phyloP scores from a whole-genome alignment of 2,329 filamentous ascomycete species.

The Penicillium sp. region DNA sequence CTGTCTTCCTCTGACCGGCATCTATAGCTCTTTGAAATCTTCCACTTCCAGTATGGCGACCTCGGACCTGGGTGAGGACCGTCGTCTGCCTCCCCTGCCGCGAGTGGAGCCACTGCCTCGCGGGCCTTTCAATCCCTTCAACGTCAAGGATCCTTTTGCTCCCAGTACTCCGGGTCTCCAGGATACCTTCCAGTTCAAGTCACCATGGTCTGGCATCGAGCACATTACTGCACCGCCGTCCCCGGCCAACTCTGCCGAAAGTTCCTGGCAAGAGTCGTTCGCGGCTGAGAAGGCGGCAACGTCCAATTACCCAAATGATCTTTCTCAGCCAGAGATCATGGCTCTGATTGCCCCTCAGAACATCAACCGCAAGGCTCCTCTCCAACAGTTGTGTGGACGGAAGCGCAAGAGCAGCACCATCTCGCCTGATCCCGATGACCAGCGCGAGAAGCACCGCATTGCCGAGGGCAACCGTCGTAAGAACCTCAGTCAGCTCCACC shows the following conservation, averaged over 20 bases:
- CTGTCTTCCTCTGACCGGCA: slow-evolving; percentile 3
- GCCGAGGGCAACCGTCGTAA: slow-evolving; percentile 39
- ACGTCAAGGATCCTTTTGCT: slow-evolving; percentile 24
- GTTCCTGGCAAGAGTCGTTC: slow-evolving; percentile 34
- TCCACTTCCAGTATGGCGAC: slow-evolving; percentile 14
- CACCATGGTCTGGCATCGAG: slow-evolving; percentile 28
- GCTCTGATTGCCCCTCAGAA: slow-evolving; percentile 33
- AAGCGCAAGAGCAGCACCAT: slow-evolving; percentile 36
- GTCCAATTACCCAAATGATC: slow-evolving; percentile 32
- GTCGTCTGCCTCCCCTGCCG: slow-evolving; percentile 36
- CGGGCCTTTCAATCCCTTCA: slow-evolving; percentile 37
- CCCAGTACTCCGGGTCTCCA: slow-evolving; percentile 33
- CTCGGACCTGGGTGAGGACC: slow-evolving; percentile 31
- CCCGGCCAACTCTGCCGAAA: slow-evolving; percentile 35
- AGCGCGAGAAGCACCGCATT: slow-evolving; percentile 39
- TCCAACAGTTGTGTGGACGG: slow-evolving; percentile 38
- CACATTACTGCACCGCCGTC: slow-evolving; percentile 33
- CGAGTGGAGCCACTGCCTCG: slow-evolving; percentile 35
- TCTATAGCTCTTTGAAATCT: slow-evolving; percentile 18
- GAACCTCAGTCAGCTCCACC: slow-evolving; percentile 37
- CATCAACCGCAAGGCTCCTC: slow-evolving; percentile 36
- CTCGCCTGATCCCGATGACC: slow-evolving; percentile 32
- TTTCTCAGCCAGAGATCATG: slow-evolving; percentile 32
- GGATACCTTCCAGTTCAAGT: slow-evolving; percentile 33
- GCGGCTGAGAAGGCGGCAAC: slow-evolving; percentile 24